These are phyloP conservation scores for Bimuria novae-zelandiae DNA, from an alignment of 2,329 filamentous ascomycete genomes.

Conservation along the genomic window DNA sequence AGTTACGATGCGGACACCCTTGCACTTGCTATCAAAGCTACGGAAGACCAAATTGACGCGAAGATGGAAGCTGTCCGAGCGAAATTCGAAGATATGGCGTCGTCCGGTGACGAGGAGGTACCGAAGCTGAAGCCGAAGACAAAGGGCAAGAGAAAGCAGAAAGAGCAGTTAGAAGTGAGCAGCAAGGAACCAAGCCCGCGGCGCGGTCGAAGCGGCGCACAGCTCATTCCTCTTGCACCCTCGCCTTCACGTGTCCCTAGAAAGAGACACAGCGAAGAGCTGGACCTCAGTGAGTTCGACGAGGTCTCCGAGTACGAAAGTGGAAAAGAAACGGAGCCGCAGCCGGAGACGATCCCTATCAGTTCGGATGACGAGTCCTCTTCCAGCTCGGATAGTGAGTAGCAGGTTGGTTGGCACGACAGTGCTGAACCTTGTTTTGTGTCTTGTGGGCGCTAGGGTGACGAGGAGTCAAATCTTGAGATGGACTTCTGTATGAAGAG, in stretches of 20 bases:
- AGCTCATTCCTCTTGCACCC: neutral
- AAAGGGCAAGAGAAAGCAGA: neutral
- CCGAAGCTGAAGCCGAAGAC: neutral
- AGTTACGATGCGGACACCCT: slow-evolving; percentile 18
- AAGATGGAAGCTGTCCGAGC: slow-evolving; percentile 11
- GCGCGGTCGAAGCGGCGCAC: neutral
- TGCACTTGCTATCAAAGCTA: slow-evolving; percentile 18
- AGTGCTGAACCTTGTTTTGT: neutral
- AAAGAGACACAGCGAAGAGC: slow-evolving; percentile 1
- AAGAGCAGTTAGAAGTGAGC: neutral
- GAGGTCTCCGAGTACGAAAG: neutral
- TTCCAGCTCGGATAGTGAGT: slow-evolving; percentile 13
- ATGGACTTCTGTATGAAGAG: too few relatives aligned
- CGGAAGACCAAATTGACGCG: slow-evolving; percentile 24
- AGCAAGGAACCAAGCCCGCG: neutral
- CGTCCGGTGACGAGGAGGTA: neutral
- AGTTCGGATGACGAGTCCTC: slow-evolving; percentile 9
- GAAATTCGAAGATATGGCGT: slow-evolving; percentile 1
- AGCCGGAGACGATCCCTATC: neutral
- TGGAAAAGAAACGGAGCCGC: neutral
- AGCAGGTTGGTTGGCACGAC: neutral
- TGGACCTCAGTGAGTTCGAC: slow-evolving; percentile 5
- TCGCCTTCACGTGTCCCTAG: neutral
- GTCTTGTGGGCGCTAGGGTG: neutral
- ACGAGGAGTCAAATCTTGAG: too few relatives aligned